Evolutionary conservation across 805 yeast genomes (phyloP).

Genomic region (Candida manassasensis): DNA sequence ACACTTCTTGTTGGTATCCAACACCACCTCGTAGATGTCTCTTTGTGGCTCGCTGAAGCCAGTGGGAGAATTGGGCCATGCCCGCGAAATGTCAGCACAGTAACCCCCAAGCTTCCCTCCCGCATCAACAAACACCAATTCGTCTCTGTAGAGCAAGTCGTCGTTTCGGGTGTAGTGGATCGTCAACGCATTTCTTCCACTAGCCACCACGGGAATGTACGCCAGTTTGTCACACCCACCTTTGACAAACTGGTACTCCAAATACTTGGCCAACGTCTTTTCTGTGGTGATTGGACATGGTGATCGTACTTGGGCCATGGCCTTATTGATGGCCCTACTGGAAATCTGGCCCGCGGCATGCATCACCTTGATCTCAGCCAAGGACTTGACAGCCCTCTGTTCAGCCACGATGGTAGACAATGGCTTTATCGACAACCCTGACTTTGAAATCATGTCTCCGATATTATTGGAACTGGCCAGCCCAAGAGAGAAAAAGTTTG

Average conservation of each 20-base stretch:
- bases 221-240: constrained; percentile 91
- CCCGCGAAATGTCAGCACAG: constrained; percentile 91
- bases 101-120: constrained; percentile 93
- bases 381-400: constrained; percentile 68
- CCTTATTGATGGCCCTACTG: constrained; percentile 77
- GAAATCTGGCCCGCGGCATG: constrained; percentile 79
- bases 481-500: constrained; percentile 13
- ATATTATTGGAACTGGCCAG: constrained; percentile 10
- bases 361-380: constrained; percentile 73
- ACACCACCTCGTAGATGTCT: constrained; percentile 84
- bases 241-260: constrained; percentile 75
- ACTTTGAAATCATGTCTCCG: constrained; percentile 17
- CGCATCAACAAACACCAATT: constrained; percentile 89
- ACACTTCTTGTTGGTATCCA: constrained; percentile 75
- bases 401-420: constrained; percentile 40
- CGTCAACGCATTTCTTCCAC: constrained; percentile 83
- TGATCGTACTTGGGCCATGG: constrained; percentile 56
- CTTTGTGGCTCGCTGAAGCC: constrained; percentile 72
- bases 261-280: constrained; percentile 68
- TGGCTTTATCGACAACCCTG: constrained; percentile 38
- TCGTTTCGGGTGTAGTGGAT: constrained; percentile 94
- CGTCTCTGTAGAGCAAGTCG: constrained; percentile 69
- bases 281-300: constrained; percentile 56
- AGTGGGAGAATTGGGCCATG: constrained; percentile 85
- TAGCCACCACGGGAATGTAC: constrained; percentile 93